Conservation (phyloP, 768 basidiomycete genomes). For the Macrocybe gigantea region DNA sequence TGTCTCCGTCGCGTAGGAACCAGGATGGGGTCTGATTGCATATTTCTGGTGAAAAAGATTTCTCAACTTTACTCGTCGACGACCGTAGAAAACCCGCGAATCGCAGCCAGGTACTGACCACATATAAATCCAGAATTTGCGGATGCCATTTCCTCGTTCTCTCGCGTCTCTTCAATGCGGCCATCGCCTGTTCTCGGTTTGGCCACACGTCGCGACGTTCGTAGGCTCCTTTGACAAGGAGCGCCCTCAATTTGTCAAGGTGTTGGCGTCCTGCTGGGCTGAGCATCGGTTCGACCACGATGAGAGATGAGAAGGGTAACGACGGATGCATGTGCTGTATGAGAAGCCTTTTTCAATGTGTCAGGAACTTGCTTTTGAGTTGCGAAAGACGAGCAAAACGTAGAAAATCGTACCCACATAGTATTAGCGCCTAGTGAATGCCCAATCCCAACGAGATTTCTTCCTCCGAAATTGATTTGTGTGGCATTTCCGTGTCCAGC, state of each 20-base stretch:
- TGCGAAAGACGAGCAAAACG: neutral
- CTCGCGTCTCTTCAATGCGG: constrained; percentile 26
- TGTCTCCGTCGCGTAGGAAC: constrained; percentile 17
- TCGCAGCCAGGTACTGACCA: constrained; percentile 30
- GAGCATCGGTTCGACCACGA: constrained; percentile 63
- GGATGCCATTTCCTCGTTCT: constrained; percentile 44
- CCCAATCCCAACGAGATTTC: constrained; percentile 57
- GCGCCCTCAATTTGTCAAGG: constrained; percentile 31
- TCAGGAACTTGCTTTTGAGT: neutral
- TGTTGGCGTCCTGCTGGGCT: constrained; percentile 41
- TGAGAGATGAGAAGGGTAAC: constrained; percentile 42
- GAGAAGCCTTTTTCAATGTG: constrained; percentile 33
- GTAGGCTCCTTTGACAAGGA: constrained; percentile 41
- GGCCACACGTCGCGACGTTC: constrained; percentile 50
- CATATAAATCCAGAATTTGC: constrained; percentile 43
- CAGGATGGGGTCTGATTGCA: constrained; percentile 36
- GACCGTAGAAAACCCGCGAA: too few relatives aligned
- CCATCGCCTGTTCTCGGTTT: constrained; percentile 33
- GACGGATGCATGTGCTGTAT: constrained; percentile 41
- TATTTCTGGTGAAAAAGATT: constrained; percentile 28
- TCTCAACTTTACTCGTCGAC: neutral
- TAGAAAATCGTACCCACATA: constrained; percentile 35
- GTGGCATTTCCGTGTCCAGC: constrained; percentile 31
- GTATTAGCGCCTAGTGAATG: constrained; percentile 66
- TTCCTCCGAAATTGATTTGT: constrained; percentile 38